Evolutionary conservation across 1,284 basidiomycete species (phyloP), one percentile per base, ranked within the genome.

Genomic region (Laetiporus sulphureus): DNA sequence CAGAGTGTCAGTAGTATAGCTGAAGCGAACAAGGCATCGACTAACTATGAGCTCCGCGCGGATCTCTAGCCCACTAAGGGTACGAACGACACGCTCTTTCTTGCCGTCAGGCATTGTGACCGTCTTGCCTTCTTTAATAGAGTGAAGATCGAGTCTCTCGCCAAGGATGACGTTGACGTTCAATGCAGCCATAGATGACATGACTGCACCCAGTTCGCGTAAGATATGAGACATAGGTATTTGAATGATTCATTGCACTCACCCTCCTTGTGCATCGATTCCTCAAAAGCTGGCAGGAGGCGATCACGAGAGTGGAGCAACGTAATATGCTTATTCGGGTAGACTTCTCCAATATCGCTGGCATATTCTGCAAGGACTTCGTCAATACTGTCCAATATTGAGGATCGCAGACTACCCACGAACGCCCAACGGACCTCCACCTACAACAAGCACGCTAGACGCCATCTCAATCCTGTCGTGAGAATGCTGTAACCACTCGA

Each of bases 281-380:
- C 56, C 41, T 81, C 70, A 52, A 83, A 87, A 12, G 68, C 59
- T 0, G 79, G 79, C 18, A 87, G 64, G 5, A 87, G 66, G 18
- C 67, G 69, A 13, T 62, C 48, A 3, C 84, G 70, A 0, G 80
- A 83, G 55, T 87, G 83, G 0, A 87, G 62, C n/a, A 87, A 65
- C 0, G 81, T 83, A 2, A 87, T 73, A 2, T 61, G 55, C 55
- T 79, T 81, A 22, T 59, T 54, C 0, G 80, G 79, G 50, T 77
- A 72, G 13, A 79, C 54, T 11, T 75, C 73, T 23, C 75, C 75
- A 48, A 86, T 78, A 56, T 88, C 84, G 1, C 78, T 75, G 1
- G 83, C 80, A 50, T 80, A 80, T 58, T 87, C 72, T 78, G 48
- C 29, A 27, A 8, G 41, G 13, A 7, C 18, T 6, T 21, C 15